Evolutionary conservation across 352 stramenopile genomes (phyloP), one percentile per base, ranked within the genome.

Genomic region (Thalassiosira hispida): DNA sequence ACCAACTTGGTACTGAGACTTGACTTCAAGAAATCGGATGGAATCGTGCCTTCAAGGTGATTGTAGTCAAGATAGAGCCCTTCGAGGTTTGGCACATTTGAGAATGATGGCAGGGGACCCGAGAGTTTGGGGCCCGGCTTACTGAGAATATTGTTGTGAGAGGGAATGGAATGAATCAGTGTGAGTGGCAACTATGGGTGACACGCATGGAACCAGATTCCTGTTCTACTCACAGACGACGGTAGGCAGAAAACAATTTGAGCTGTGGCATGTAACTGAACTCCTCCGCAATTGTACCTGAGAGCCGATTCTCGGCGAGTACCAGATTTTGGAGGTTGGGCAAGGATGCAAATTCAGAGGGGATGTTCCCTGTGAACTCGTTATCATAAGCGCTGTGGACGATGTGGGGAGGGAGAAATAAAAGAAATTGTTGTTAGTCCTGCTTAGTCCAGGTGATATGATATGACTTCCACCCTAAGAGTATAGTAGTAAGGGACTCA

Each of bases 21-120:
- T 51, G 81, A 65, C 56, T 73, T 47, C 18, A 88, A 64, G 35
- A 89, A 86, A 25, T 89, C 65, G 9, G 51, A 57, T 38, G 82
- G 82, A 23, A 89, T 86, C 5, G 68, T 60, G 49, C 82, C 81
- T 40, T 64, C 49, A n/a, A 89, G 62, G 14, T 89, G 63, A 74
- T 89, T 89, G 55, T 89, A 82, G 49, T 86, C 79, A 49, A 89
- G 78, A 57, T 87, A 86, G 18, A 89, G 71, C 4, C 73, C 73
- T 56, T 80, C n/a, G 12, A 93, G 71, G n/a, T 85, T 77, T 20
- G 83, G 77, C 12, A 66, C 46, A 53, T 88, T 83, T 1, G 75
- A 84, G 71, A 92, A 90, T 7, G 74, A 80, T 64, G 85, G 84
- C 16, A 92, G 52, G 42, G 55, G 40, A 63, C 85, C 84, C 63